Evolutionary conservation across 2,329 filamentous ascomycete genomes (phyloP).

Genomic region (Cladosporium halotolerans): DNA sequence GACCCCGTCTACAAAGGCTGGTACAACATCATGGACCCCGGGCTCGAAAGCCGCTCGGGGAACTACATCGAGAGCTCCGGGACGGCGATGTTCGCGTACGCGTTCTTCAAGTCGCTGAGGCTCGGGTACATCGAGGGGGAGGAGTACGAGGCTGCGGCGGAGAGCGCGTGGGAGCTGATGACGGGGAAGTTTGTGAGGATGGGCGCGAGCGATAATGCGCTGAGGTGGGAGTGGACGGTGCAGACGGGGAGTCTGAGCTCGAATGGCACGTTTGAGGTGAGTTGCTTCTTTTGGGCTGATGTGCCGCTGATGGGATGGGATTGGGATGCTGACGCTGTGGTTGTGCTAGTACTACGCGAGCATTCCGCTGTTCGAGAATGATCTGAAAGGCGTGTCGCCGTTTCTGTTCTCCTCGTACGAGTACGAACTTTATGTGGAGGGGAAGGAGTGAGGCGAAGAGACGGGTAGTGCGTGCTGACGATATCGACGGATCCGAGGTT

Average conservation of each 20-base stretch:
- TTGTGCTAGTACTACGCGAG: constrained; percentile 19
- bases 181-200: constrained; percentile 42
- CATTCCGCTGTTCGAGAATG: constrained; percentile 20
- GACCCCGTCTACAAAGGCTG: constrained; percentile 43
- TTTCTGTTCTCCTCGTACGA: constrained; percentile 21
- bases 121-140: constrained; percentile 29
- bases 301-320: too few relatives aligned
- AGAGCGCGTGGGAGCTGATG: constrained; percentile 39
- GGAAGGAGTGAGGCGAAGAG: background rate
- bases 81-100: constrained; percentile 51
- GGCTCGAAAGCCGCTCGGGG: too few relatives aligned
- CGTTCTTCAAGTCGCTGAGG: constrained; percentile 43
- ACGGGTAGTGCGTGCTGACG: too few relatives aligned
- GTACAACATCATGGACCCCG: constrained; percentile 52
- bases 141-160: constrained; percentile 27
- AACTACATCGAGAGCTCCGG: constrained; percentile 57
- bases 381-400: constrained; percentile 20
- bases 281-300: constrained; percentile 5
- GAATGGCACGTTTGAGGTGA: constrained; percentile 45
- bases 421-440: constrained; percentile 15
- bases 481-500: too few relatives aligned
- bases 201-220: constrained; percentile 38
- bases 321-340: too few relatives aligned
- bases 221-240: constrained; percentile 48
- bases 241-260: constrained; percentile 46